Base-by-base conservation (phyloP, 352 stramenopile genomes). In the Globisporangium splendens region DNA sequence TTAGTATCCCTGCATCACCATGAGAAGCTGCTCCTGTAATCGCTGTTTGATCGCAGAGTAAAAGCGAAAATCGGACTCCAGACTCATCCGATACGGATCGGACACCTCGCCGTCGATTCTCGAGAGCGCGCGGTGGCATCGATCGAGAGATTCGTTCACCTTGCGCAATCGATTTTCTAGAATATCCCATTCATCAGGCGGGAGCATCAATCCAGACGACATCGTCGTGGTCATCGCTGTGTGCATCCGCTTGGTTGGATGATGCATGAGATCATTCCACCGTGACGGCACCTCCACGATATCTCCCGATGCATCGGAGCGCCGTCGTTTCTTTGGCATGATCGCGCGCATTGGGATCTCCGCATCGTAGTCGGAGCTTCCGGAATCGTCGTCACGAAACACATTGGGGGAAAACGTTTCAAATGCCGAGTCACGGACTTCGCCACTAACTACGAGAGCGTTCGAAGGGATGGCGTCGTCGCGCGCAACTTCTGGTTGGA, bases 21-120 rank as follows among this genome's bases (percentile, higher is more conserved):
- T 79, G 11, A 90, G 60, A 21, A 90, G 59, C 28, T 90, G 77
- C 65, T 88, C 75, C 54, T 90, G 79, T 39, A 90, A 66, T 8
- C 75, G 75, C 61, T 88, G 79, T 60, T 90, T 90, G 62, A 90
- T 90, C 43, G 77, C 75, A 1, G 74, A 75, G 64, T 87, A 90
- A 59, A 90, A 90, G 3, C 72, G 71, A 46, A 90, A 57, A 56
- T 90, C 79, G 13, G 67, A 66, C 47, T 90, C 79, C 51, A 90
- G 54, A 35, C 70, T 81, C 59, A 80, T 66, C 24, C 81, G 79
- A 46, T 90, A 79, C 52, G 61, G 73, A 28, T 80, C 73, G 62
- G 72, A 79, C 46, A 86, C 58, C 31, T 67, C 82, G 8, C 49
- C 70, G 4, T 86, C 79, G 22, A 65, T 49, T 44, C 70, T 73